These are phyloP conservation scores for Malus sylvestris DNA, from an alignment of 306 rosid genomes.

Conservation along the genomic window DNA sequence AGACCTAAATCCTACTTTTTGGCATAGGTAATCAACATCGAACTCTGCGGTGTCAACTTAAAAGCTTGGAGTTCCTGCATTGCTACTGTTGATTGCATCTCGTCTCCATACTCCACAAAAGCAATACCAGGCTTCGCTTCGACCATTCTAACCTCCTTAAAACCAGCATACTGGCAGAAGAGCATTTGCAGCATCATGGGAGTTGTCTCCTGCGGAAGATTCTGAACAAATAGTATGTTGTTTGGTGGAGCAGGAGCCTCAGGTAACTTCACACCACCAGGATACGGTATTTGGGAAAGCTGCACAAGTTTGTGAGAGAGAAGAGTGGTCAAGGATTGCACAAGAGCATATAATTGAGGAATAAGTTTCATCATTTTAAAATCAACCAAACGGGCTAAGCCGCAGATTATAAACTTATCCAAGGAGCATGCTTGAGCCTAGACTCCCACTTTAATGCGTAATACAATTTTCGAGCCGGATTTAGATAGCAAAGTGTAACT, in stretches of 20 bases:
- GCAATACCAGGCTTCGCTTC: slow-evolving; percentile 98
- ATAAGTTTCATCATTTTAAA: not conserved
- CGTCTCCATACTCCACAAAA: slow-evolving; percentile 85
- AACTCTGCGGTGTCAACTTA: slow-evolving; percentile 86
- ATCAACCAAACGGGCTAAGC: not conserved
- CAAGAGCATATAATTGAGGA: not conserved
- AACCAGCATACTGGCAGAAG: slow-evolving; percentile 81
- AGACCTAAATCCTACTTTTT: slow-evolving; percentile 53
- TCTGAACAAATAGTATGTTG: slow-evolving; percentile 85
- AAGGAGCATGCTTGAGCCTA: not conserved
- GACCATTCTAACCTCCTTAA: slow-evolving; percentile 97
- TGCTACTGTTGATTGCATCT: slow-evolving; percentile 83
- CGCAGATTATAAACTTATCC: not conserved
- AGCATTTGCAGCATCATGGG: slow-evolving; percentile 99
- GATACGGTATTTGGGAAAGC: slow-evolving; percentile 68
- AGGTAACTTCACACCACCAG: slow-evolving; percentile 80
- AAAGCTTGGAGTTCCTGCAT: slow-evolving; percentile 91
- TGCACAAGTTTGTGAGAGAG: slow-evolving; percentile 24
- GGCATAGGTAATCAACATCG: slow-evolving; percentile 92
- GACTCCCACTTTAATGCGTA: not conserved
- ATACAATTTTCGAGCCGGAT: not conserved
- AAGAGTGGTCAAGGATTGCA: slow-evolving; percentile 5
- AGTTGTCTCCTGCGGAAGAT: slow-evolving; percentile 83
- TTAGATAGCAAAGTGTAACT: not conserved
- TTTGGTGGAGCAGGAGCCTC: slow-evolving; percentile 99